Conservation (phyloP, 257 asterid genomes). For the Solanum medicagineum region DNA sequence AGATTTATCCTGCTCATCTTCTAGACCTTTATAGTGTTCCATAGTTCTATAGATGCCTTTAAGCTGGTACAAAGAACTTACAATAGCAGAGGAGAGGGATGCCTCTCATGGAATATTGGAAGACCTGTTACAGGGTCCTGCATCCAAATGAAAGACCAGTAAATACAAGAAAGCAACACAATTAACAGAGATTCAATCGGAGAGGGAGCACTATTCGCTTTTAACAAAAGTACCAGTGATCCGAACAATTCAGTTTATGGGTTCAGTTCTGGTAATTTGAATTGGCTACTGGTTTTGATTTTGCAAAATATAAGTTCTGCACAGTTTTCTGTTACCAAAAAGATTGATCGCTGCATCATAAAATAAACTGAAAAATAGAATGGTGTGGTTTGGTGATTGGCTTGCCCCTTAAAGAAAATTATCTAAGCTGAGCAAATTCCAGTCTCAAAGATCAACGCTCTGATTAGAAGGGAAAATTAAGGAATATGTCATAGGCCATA, state of each 20-base stretch:
- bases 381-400: background rate
- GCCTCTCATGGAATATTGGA: constrained; percentile 84
- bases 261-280: background rate
- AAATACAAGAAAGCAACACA: background rate
- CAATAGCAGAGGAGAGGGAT: constrained; percentile 71
- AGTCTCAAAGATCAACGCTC: background rate
- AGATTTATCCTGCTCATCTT: background rate
- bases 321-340: background rate
- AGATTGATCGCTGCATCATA: background rate
- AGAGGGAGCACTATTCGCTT: background rate
- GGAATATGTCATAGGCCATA: constrained; percentile 8
- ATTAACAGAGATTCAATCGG: background rate
- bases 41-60: background rate
- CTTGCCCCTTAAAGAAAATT: background rate
- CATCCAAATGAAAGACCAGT: constrained; percentile 13
- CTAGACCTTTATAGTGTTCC: background rate
- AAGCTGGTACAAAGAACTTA: constrained; percentile 28
- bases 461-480: background rate
- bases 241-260: background rate
- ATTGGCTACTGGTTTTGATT: background rate
- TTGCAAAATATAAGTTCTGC: background rate
- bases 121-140: constrained; percentile 97
- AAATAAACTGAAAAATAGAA: background rate
- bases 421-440: background rate
- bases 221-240: background rate